A percentile compares a stretch with the other conserved stretches of the same genome.
These are phyloP conservation scores for Myrmaecium sp. DNA, from an alignment of 2,329 filamentous ascomycete genomes.

Conservation along the genomic window DNA sequence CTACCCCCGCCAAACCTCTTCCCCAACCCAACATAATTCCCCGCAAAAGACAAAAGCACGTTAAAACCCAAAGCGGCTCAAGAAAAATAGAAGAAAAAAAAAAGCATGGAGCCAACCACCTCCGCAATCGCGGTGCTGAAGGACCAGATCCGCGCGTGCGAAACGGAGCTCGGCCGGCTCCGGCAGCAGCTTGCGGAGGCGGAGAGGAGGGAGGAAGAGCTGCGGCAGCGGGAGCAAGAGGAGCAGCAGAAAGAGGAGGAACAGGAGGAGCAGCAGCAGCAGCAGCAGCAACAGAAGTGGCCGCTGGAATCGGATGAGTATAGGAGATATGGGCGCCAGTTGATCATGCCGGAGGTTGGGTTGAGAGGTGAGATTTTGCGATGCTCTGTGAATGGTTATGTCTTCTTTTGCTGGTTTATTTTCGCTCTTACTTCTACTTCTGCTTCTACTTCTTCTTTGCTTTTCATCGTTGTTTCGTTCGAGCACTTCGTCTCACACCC, in stretches of 20 bases:
- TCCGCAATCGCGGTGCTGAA: constrained; percentile 21
- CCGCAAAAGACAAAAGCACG: background rate
- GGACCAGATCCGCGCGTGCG: constrained; percentile 25
- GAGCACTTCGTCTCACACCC: too few species aligned
- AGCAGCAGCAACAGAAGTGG: constrained; percentile 34
- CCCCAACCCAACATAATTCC: background rate
- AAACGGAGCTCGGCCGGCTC: constrained; percentile 23
- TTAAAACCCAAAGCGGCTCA: background rate
- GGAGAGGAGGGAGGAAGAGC: constrained; percentile 25
- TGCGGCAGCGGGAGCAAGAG: constrained; percentile 17
- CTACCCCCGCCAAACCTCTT: background rate
- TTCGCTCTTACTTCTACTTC: too few species aligned
- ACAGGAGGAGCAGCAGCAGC: too few species aligned
- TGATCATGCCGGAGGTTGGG: constrained; percentile 73
- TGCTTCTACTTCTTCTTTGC: too few species aligned
- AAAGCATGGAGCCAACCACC: constrained; percentile 9
- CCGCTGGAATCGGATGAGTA: constrained; percentile 60
- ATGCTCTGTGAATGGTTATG: background rate
- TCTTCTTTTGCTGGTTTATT: background rate
- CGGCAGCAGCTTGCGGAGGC: constrained; percentile 25
- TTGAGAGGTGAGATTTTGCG: constrained; percentile 40
- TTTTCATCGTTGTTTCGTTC: too few species aligned
- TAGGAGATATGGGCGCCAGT: constrained; percentile 71
- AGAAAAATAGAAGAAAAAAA: background rate
- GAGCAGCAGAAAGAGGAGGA: constrained; percentile 8